These are phyloP conservation scores for Candida krabiensis DNA, from an alignment of 805 yeast species.

Conservation along the genomic window DNA sequence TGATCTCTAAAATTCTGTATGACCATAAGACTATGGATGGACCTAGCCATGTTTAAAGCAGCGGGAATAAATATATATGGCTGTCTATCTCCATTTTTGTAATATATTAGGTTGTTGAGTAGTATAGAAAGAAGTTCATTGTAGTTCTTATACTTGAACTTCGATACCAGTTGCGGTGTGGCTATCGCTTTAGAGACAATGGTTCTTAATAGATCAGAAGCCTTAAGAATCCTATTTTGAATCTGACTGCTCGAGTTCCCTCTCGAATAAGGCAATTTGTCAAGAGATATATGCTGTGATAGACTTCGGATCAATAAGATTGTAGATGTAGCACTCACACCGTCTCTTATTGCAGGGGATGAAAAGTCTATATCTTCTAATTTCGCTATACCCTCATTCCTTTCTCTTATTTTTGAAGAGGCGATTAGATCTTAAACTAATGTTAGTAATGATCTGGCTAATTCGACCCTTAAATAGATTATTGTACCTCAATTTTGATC, in stretches of 20 bases:
- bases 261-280: slow-evolving; percentile 21
- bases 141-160: slow-evolving; percentile 28
- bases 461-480: no score
- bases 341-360: slow-evolving; percentile 23
- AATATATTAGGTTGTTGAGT: slow-evolving; percentile 16
- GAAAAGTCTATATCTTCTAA: slow-evolving; percentile 33
- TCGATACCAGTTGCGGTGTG: slow-evolving; percentile 10
- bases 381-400: slow-evolving; percentile 49
- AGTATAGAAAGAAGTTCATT: slow-evolving; percentile 23
- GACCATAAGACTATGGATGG: slow-evolving; percentile 27
- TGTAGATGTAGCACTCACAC: slow-evolving; percentile 13
- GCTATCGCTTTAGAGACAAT: slow-evolving; percentile 16
- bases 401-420: slow-evolving; percentile 54
- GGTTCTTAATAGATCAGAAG: slow-evolving; percentile 21
- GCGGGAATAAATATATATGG: slow-evolving; percentile 28
- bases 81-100: slow-evolving; percentile 4
- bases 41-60: slow-evolving; percentile 29
- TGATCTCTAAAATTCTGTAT: slow-evolving; percentile 28
- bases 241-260: slow-evolving; percentile 21
- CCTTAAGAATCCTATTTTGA: slow-evolving; percentile 24
- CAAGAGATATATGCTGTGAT: slow-evolving; percentile 21
- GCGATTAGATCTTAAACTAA: slow-evolving; percentile 31
- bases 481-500: not conserved
- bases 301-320: slow-evolving; percentile 19
- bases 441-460: no score